Evolutionary conservation across 441 rosid genomes (phyloP), one percentile per base, ranked within the genome.

Genomic region (Populus hybrid): DNA sequence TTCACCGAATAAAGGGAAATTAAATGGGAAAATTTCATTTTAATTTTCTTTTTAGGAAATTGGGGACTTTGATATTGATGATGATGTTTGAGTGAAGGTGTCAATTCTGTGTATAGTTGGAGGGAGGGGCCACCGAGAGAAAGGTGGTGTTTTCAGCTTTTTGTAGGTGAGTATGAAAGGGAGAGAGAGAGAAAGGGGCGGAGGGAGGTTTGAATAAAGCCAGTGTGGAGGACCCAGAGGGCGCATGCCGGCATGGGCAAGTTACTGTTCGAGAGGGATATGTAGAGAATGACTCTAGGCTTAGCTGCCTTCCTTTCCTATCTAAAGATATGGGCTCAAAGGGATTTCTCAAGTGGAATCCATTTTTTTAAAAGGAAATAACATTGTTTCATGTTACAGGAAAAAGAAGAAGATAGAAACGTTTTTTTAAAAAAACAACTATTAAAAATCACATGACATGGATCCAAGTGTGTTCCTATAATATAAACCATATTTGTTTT

Each of bases 241-340:
- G 6, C 26, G 46, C 36, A 34, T 34, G 36, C 36, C 36, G 42
- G 42, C 11, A 7, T 18, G 63, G 63, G 63, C 74, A 10, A 77
- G 53, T 59, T 70, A 69, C 50, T n/a, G 18, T 71, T 80, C 38
- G 11, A 74, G 81, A 79, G 34, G 73, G 73, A 35, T 38, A 28
- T 14, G 78, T 23, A 8, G 50, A 30, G 42, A 16, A 7, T 14
- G 34, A 21, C 24, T n/a, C 23, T 4, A 4, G 28, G 66, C 14
- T 61, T 32, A 23, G 46, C 72, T 61, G 67, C 66, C 34, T 18
- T 23, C 65, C 34, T n/a, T 30, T 30, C 63, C 46, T 21, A 5
- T 23, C 38, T 18, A 7, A 8, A 61, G 12, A n/a, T 7, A 61
- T 21, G 66, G 66, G 0, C 46, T 10, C 3, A 40, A 3, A 40